Conservation (phyloP, 805 yeast genomes). For the Ogataea parapolymorpha region DNA sequence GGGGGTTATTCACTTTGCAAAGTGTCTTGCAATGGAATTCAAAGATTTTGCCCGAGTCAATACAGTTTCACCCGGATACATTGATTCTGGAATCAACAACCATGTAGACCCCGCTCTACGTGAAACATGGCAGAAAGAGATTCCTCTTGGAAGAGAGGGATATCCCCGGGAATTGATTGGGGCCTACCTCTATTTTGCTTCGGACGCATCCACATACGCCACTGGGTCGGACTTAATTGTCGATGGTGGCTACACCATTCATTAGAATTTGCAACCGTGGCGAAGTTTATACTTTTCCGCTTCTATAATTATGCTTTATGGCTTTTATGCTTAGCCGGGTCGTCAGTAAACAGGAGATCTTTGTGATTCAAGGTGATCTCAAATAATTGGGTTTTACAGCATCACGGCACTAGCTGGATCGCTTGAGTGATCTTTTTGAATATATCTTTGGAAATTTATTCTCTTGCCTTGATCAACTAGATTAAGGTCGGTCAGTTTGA, state of each 20-base stretch:
- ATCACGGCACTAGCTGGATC: no score
- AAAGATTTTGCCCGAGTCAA: slow-evolving; percentile 46
- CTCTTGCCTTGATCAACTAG: no score
- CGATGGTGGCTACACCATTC: slow-evolving; percentile 47
- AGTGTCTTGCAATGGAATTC: slow-evolving; percentile 47
- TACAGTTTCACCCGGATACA: slow-evolving; percentile 25
- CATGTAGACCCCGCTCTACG: slow-evolving; percentile 25
- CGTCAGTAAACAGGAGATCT: no score
- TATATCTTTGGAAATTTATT: no score
- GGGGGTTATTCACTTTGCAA: slow-evolving; percentile 45
- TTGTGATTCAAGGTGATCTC: no score
- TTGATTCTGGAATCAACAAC: slow-evolving; percentile 39
- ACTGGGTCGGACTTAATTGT: slow-evolving; percentile 49
- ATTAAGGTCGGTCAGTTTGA: no score
- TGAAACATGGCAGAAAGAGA: slow-evolving; percentile 30
- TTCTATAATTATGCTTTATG: no score
- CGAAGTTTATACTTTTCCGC: no score
- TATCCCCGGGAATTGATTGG: slow-evolving; percentile 47
- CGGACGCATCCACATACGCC: slow-evolving; percentile 50
- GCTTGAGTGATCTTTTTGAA: no score
- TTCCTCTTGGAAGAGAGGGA: slow-evolving; percentile 50
- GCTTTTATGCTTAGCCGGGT: no score
- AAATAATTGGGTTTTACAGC: no score
- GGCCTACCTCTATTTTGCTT: slow-evolving; percentile 49
- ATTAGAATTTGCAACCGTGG: background rate